Percentiles rank a stretch among this genome's conserved stretches.
Evolutionary conservation across 1,284 basidiomycete genomes (phyloP).

Genomic region (Leucoagaricus sp.): DNA sequence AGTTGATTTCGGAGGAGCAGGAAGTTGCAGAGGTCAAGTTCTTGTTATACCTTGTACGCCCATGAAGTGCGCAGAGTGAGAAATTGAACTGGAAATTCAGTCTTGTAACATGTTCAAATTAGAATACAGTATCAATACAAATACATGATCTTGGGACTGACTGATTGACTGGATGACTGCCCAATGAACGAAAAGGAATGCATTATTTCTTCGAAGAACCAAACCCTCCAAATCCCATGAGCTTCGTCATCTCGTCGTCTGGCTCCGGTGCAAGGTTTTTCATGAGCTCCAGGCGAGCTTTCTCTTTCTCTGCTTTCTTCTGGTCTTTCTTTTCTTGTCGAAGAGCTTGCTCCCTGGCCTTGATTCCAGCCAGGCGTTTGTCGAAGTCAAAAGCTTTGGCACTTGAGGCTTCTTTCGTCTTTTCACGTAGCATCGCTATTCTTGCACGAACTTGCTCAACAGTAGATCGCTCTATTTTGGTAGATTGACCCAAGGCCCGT

Average conservation of each 20-base stretch:
- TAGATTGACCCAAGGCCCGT: conserved; percentile 91
- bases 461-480: conserved; percentile 87
- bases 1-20: conserved; percentile 84
- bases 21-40: conserved; percentile 87
- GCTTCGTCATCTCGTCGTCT: conserved; percentile 70
- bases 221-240: conserved; percentile 96
- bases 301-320: conserved; percentile 74
- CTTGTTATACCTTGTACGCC: conserved; percentile 61
- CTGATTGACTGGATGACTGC: conserved; percentile 7
- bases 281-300: conserved; percentile 61
- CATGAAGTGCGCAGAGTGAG: conserved; percentile 32
- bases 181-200: background rate
- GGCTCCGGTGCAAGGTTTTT: conserved; percentile 50
- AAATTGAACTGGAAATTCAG: conserved; percentile 26
- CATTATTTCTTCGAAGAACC: conserved; percentile 77
- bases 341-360: conserved; percentile 64
- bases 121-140: conserved; percentile 18
- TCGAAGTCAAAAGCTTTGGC: conserved; percentile 95
- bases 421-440: conserved; percentile 86
- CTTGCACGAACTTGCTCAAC: conserved; percentile 89
- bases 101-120: conserved; percentile 23
- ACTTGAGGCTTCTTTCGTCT: conserved; percentile 76
- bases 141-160: conserved; percentile 14
- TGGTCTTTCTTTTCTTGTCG: conserved; percentile 72
- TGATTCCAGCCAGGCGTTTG: conserved; percentile 82